A percentile compares a stretch with the other conserved stretches of the same genome.
phyloP scores from a whole-genome alignment of 495 filamentous ascomycete species.

The Hyaloscypha bicolor region DNA sequence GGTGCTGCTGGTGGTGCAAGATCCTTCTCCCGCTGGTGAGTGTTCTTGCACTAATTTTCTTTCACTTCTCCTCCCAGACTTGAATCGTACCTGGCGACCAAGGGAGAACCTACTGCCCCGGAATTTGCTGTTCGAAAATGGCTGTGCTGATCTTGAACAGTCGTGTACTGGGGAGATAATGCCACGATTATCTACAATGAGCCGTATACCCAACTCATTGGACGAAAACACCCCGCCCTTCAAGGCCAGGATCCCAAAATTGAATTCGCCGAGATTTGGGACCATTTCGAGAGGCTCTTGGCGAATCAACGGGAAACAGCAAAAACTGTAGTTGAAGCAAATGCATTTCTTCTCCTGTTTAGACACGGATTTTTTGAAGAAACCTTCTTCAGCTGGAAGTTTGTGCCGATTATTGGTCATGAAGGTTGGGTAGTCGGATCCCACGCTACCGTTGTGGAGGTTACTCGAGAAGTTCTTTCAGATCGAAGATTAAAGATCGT shows the following conservation, averaged over 20 bases:
- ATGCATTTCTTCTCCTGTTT: slow-evolving; percentile 52
- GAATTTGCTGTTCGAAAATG: background rate
- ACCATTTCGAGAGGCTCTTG: slow-evolving; percentile 58
- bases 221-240: slow-evolving; percentile 64
- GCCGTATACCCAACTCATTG: slow-evolving; percentile 65
- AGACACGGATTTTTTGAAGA: slow-evolving; percentile 64
- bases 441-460: slow-evolving; percentile 67
- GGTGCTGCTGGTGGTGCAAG: slow-evolving; percentile 68
- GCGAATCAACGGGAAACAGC: slow-evolving; percentile 65
- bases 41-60: slow-evolving; percentile 61
- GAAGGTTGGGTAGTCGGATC: slow-evolving; percentile 61
- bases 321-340: slow-evolving; percentile 21
- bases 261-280: slow-evolving; percentile 68
- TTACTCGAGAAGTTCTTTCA: slow-evolving; percentile 60
- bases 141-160: slow-evolving; percentile 59
- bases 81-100: slow-evolving; percentile 45
- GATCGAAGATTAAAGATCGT: slow-evolving; percentile 64
- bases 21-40: slow-evolving; percentile 68
- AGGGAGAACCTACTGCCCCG: slow-evolving; percentile 37
- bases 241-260: slow-evolving; percentile 65
- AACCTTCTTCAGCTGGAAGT: slow-evolving; percentile 66
- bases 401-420: slow-evolving; percentile 62
- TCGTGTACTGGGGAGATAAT: slow-evolving; percentile 70
- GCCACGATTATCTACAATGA: slow-evolving; percentile 70
- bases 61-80: slow-evolving; percentile 28